Base-by-base conservation (phyloP, 2,329 filamentous ascomycete genomes). In the Hortaea sp. region DNA sequence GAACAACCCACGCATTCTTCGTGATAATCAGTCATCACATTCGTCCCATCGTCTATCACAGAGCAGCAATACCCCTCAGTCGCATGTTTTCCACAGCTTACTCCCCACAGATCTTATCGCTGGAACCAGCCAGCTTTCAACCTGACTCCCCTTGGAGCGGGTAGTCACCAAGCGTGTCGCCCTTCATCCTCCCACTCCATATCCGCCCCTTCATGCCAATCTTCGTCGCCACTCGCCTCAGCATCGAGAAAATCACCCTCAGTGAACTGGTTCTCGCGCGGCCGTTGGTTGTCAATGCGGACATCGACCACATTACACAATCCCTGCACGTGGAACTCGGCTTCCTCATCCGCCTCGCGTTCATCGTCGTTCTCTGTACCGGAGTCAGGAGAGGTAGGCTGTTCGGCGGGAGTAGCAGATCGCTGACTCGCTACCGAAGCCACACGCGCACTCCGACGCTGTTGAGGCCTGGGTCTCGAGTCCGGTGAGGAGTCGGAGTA, bases 241-340 rank as follows among this genome's bases (percentile, higher is more conserved):
- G 71, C 72, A 52, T 82, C 78, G 10, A 85, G 63, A 55, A 90
- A 89, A 60, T 90, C 84, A 1, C 75, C 78, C 70, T 88, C 85
- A 20, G 74, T 75, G 52, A 75, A 85, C 50, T 83, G 79, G 27
- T 75, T 68, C 65, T 88, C 85, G 2, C 74, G 73, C 5, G 81
- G 80, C 49, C 86, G 81, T 59, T 85, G 77, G 60, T 89, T 89
- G 63, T 89, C 85, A 53, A 89, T 81, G 39, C 78, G 70, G 39
- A 89, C 75, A 49, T 84, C 77, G 12, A 89, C 84, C 5, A 79
- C 72, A 37, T 81, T 74, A 57, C 85, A 90, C 53, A 82, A 72
- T 1, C 84, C 84, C 50, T 89, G 85, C 28, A 82, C 66, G 47
- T 73, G 72, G 0, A 49, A 53, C 41, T 63, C 59, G 3, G 49